Evolutionary conservation across 2,329 filamentous ascomycete genomes (phyloP).

Genomic region (Fusarium sp.): DNA sequence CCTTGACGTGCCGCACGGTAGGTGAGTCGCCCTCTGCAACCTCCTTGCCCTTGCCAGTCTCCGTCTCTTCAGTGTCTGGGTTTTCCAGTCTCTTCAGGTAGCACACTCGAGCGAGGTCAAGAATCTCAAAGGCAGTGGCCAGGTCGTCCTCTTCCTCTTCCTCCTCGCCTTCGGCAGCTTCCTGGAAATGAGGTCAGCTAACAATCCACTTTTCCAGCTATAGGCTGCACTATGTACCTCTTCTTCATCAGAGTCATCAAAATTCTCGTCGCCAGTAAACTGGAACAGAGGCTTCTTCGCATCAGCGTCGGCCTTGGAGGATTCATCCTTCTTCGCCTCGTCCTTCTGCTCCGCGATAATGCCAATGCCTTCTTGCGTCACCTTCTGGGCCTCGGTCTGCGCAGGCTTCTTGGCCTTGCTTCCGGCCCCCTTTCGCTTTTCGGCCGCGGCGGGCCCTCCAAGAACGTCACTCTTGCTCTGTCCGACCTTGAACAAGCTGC

Average conservation of each 20-base stretch:
- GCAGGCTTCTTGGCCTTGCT: conserved; percentile 54
- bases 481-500: conserved; percentile 92
- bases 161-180: conserved; percentile 55
- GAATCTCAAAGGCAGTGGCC: conserved; percentile 83
- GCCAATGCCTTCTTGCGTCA: conserved; percentile 60
- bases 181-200: conserved; percentile 28
- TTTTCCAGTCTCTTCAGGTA: conserved; percentile 67
- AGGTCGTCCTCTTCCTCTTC: conserved; percentile 77
- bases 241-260: conserved; percentile 84
- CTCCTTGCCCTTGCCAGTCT: conserved; percentile 58
- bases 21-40: conserved; percentile 55
- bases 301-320: conserved; percentile 49
- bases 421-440: conserved; percentile 57
- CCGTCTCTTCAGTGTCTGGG: conserved; percentile 49
- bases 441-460: conserved; percentile 78
- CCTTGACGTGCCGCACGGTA: conserved; percentile 73
- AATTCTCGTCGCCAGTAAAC: conserved; percentile 94
- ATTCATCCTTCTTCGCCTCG: conserved; percentile 54
- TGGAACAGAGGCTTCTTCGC: conserved; percentile 85
- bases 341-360: conserved; percentile 59
- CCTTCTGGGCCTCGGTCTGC: conserved; percentile 55
- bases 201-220: neutral
- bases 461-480: conserved; percentile 95
- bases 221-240: conserved; percentile 53
- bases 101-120: conserved; percentile 81